Evolutionary conservation across 192 early-diverging fungal genomes (phyloP).

Genomic region (Diversispora eburnea): DNA sequence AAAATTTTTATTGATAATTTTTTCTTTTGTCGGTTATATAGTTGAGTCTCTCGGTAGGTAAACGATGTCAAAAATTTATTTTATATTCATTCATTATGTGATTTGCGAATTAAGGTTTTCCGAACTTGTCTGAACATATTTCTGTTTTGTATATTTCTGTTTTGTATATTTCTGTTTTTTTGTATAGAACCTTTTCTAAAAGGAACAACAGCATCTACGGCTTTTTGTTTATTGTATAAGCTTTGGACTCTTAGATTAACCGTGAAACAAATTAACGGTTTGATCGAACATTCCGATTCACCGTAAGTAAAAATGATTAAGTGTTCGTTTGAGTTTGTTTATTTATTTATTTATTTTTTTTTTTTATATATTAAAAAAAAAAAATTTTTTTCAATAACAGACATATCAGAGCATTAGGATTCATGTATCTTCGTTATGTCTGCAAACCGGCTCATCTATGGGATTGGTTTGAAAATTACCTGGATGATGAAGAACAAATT

Average conservation of each 20-base stretch:
- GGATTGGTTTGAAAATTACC: constrained; percentile 74
- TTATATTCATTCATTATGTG: not conserved
- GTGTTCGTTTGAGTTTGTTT: too few species aligned
- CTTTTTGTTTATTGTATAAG: constrained; percentile 81
- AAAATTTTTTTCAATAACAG: constrained; percentile 35
- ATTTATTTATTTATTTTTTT: not conserved
- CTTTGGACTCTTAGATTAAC: constrained; percentile 76
- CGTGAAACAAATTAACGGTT: constrained; percentile 68
- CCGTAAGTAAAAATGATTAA: constrained; percentile 50
- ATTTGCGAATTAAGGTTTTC: not conserved
- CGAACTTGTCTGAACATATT: constrained; percentile 12
- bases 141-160: constrained; percentile 8
- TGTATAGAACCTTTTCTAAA: constrained; percentile 73
- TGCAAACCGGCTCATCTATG: constrained; percentile 71
- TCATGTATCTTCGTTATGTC: constrained; percentile 79
- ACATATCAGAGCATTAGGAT: constrained; percentile 72
- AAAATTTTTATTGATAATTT: constrained; percentile 7
- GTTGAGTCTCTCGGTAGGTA: constrained; percentile 35
- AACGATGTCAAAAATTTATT: constrained; percentile 8
- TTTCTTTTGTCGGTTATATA: constrained; percentile 29
- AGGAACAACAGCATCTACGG: constrained; percentile 72
- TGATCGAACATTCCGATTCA: constrained; percentile 74
- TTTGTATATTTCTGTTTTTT: not conserved
- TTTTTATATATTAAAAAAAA: not conserved
- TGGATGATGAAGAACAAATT: constrained; percentile 79